Percentiles rank a stretch among this genome's conserved stretches.
These are phyloP conservation scores for Magnusiomyces suaveolens DNA, from an alignment of 1,139 yeast genomes.

Conservation along the genomic window DNA sequence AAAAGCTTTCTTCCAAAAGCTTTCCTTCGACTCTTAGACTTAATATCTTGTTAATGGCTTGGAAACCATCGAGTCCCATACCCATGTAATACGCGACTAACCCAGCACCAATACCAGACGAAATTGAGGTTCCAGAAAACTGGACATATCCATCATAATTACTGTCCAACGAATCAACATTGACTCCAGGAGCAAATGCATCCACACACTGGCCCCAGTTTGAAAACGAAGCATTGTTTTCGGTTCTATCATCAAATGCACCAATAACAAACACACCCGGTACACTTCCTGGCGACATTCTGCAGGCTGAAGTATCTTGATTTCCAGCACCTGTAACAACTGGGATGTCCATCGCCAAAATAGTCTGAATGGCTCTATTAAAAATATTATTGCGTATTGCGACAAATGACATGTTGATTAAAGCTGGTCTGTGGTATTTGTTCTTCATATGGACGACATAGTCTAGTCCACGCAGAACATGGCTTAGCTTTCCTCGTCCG, in stretches of 20 bases:
- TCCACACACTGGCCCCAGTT: conserved; percentile 89
- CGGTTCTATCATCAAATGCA: conserved; percentile 67
- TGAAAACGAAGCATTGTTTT: conserved; percentile 60
- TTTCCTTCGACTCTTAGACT: neutral
- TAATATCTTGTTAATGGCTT: conserved; percentile 28
- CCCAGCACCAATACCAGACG: conserved; percentile 76
- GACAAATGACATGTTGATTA: conserved; percentile 72
- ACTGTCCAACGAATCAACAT: conserved; percentile 40
- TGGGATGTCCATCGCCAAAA: conserved; percentile 57
- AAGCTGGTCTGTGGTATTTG: conserved; percentile 40
- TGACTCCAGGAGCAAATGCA: conserved; percentile 71
- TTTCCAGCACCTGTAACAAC: conserved; percentile 87
- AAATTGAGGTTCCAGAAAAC: conserved; percentile 82
- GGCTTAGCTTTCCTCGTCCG: conserved; percentile 55
- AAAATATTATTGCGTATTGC: conserved; percentile 55
- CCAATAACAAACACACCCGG: conserved; percentile 69
- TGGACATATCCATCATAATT: conserved; percentile 30
- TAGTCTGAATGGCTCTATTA: conserved; percentile 65
- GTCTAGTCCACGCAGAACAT: conserved; percentile 63
- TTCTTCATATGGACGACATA: conserved; percentile 41
- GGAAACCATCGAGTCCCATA: conserved; percentile 45
- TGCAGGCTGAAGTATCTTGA: conserved; percentile 64
- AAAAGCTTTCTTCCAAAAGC: conserved; percentile 1
- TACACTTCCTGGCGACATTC: conserved; percentile 73
- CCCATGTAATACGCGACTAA: conserved; percentile 56